These are phyloP conservation scores for Aspergillus nidulans DNA, from an alignment of 495 filamentous ascomycete species.

Conservation along the genomic window DNA sequence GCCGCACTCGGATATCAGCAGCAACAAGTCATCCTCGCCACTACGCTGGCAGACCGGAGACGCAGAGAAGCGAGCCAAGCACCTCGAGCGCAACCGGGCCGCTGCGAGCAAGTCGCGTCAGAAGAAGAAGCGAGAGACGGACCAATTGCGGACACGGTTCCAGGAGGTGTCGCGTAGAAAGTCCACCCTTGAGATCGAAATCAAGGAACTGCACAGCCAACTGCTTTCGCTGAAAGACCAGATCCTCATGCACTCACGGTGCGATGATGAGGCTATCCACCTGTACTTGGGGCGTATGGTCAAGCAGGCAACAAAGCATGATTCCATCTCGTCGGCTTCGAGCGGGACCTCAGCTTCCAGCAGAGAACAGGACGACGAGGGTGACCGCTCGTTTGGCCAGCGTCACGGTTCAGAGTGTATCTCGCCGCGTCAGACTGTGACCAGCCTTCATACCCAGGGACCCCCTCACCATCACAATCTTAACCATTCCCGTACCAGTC, in stretches of 20 bases:
- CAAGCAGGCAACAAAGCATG: conserved; percentile 34
- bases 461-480: neutral
- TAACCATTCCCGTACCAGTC: neutral
- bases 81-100: conserved; percentile 77
- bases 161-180: conserved; percentile 29
- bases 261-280: conserved; percentile 53
- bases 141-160: conserved; percentile 50
- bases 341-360: neutral
- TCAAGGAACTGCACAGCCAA: conserved; percentile 24
- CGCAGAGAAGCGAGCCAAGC: conserved; percentile 37
- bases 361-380: neutral
- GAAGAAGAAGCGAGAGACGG: conserved; percentile 77
- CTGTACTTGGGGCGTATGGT: conserved; percentile 47
- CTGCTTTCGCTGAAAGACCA: conserved; percentile 54
- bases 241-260: conserved; percentile 57
- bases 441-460: neutral
- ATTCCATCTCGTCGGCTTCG: neutral
- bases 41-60: neutral
- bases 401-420: neutral
- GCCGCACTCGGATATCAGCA: neutral
- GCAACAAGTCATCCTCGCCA: neutral
- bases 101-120: conserved; percentile 84
- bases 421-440: neutral
- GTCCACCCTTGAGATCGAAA: conserved; percentile 2
- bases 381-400: neutral